Conservation (phyloP, 2,329 filamentous ascomycete species). For the Fusarium begoniae region DNA sequence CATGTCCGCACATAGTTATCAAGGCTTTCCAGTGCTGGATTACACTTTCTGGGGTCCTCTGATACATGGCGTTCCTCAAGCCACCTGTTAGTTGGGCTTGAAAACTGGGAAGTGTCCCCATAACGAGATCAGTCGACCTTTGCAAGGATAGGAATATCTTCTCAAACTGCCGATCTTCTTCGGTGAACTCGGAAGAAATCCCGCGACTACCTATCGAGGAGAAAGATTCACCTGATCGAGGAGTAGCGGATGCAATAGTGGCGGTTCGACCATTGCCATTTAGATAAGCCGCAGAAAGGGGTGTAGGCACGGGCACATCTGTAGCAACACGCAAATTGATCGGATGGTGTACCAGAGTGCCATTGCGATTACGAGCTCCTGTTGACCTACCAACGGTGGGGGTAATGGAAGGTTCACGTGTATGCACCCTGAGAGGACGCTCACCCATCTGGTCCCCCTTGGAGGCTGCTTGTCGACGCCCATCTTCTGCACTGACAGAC, state of each 20-base stretch:
- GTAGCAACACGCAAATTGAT: conserved; percentile 66
- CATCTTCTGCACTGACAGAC: conserved; percentile 43
- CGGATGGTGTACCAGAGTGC: conserved; percentile 57
- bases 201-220: conserved; percentile 60
- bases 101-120: conserved; percentile 75
- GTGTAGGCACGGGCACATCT: conserved; percentile 54
- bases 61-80: conserved; percentile 70
- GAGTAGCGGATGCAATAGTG: conserved; percentile 70
- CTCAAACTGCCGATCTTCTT: conserved; percentile 85
- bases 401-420: conserved; percentile 62
- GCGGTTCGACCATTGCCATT: conserved; percentile 61
- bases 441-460: conserved; percentile 42
- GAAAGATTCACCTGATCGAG: conserved; percentile 85
- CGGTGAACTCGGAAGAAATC: conserved; percentile 69
- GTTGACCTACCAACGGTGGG: conserved; percentile 61
- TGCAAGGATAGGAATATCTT: conserved; percentile 81
- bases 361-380: conserved; percentile 47
- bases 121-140: conserved; percentile 76
- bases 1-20: conserved; percentile 74
- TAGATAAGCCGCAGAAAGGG: conserved; percentile 54
- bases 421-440: conserved; percentile 61
- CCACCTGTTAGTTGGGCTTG: conserved; percentile 72
- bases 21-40: conserved; percentile 75
- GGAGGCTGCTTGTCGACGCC: conserved; percentile 23
- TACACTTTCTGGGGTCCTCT: conserved; percentile 66